These are phyloP conservation scores for Pleurotus giganteus DNA, from an alignment of 768 basidiomycete genomes.

Conservation along the genomic window DNA sequence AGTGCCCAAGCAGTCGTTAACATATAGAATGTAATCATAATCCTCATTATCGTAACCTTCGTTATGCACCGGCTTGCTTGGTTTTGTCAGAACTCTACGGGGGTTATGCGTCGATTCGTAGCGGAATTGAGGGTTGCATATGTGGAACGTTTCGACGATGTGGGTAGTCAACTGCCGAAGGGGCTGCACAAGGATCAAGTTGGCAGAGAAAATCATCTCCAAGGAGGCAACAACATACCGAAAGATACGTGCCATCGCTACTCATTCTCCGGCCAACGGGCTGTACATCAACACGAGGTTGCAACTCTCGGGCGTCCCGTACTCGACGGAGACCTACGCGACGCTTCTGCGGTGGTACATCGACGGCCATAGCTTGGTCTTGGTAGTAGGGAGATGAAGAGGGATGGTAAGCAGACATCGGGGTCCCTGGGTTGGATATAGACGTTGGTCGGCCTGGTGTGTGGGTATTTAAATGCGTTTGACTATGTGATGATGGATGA, in stretches of 20 bases:
- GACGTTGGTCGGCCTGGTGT: constrained; percentile 52
- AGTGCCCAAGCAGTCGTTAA: constrained; percentile 94
- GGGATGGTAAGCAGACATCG: constrained; percentile 62
- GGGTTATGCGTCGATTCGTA: constrained; percentile 97
- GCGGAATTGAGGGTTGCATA: constrained; percentile 92
- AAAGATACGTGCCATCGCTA: constrained; percentile 71
- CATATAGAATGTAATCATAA: constrained; percentile 98
- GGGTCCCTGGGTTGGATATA: constrained; percentile 68
- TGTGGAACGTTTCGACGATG: constrained; percentile 87
- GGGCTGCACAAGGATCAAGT: constrained; percentile 34
- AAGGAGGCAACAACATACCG: constrained; percentile 52
- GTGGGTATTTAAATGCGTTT: constrained; percentile 50
- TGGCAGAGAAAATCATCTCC: neutral
- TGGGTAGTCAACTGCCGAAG: constrained; percentile 75
- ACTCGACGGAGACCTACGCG: constrained; percentile 81
- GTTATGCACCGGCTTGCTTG: constrained; percentile 92
- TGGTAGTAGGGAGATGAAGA: constrained; percentile 54
- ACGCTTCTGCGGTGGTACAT: constrained; percentile 54
- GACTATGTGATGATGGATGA: constrained; percentile 49
- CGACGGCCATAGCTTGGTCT: constrained; percentile 75
- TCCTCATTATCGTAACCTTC: constrained; percentile 99
- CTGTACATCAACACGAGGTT: constrained; percentile 65
- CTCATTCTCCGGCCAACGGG: constrained; percentile 75
- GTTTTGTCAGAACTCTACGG: constrained; percentile 94
- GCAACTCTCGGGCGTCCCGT: constrained; percentile 72